Base-by-base conservation (phyloP, 306 rosid genomes). In the Hylodesmum podocarpum region DNA sequence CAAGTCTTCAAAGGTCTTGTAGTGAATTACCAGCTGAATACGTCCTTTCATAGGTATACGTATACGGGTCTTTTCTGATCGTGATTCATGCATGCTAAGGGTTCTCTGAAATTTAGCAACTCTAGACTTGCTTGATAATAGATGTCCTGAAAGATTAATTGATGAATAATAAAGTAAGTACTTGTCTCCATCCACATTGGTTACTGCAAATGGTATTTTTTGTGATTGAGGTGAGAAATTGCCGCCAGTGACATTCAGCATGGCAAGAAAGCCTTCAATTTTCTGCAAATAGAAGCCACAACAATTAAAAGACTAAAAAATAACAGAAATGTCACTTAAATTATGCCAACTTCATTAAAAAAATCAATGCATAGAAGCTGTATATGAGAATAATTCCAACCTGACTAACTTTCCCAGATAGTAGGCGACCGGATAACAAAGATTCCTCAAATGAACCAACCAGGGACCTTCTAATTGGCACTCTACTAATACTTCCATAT, bases 381-480 rank as follows among this genome's bases (percentile, higher is more conserved):
- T 72, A 21, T 54, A 81, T 36, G 66, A 37, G 62, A 65, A 66
- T 66, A 43, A 34, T 55, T 12, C 84, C 75, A 82, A 93, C 95
- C 93, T 88, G 87, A 73, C 84, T 75, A 85, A 81, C 73, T 90
- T 86, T 89, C 68, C 75, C 85, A 16, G 83, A 87, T 13, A 77
- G 80, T 73, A 91, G 84, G 46, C 96, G 85, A 28, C 98, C 98
- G 36, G 94, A 88, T 78, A 93, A 82, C 39, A 93, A 71, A 16
- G 97, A 93, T 82, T 93, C 98, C 90, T 93, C 97, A 46, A 91
- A 91, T 22, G 98, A 93, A 71, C 98, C 98, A 61, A 93, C 86
- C 71, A 93, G 81, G 14, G 96, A 89, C 80, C 94, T 89, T 84
- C 94, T 81, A 58, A 67, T 66, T 5, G 86, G 87, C 19, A 83